Conservation (phyloP, 306 rosid genomes). For the Pterocarpus macrocarpus region DNA sequence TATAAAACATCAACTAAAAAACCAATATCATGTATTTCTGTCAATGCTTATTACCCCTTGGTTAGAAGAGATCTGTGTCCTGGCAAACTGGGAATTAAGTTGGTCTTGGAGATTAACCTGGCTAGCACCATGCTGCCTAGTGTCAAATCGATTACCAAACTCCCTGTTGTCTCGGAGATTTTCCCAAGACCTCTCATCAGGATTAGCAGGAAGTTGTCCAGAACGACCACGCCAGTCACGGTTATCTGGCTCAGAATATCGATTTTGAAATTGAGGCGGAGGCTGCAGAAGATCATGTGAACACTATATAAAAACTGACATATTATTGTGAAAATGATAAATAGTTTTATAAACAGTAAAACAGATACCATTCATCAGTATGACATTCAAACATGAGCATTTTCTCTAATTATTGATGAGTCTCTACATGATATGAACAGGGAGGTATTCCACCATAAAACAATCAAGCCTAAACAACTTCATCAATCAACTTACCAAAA, state of each 20-base stretch:
- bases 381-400: not conserved
- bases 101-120: constrained; percentile 67
- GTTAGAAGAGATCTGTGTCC: constrained; percentile 57
- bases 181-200: constrained; percentile 74
- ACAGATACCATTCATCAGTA: not conserved
- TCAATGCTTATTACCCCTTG: constrained; percentile 60
- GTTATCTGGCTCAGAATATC: constrained; percentile 75
- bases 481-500: constrained; percentile 17
- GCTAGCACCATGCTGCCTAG: constrained; percentile 64
- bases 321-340: not conserved
- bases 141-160: constrained; percentile 57
- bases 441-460: not conserved
- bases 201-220: constrained; percentile 61
- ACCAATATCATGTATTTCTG: constrained; percentile 20
- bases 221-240: constrained; percentile 90
- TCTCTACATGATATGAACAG: not conserved
- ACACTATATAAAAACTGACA: not conserved
- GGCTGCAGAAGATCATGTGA: constrained; percentile 52
- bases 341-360: not conserved
- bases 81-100: constrained; percentile 40
- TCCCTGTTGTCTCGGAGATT: constrained; percentile 61
- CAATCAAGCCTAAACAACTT: constrained; percentile 17
- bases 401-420: not conserved
- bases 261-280: constrained; percentile 57
- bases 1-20: not conserved